Evolutionary conservation across 192 early-diverging fungal species (phyloP).

Genomic region (Umbelopsis sp.): DNA sequence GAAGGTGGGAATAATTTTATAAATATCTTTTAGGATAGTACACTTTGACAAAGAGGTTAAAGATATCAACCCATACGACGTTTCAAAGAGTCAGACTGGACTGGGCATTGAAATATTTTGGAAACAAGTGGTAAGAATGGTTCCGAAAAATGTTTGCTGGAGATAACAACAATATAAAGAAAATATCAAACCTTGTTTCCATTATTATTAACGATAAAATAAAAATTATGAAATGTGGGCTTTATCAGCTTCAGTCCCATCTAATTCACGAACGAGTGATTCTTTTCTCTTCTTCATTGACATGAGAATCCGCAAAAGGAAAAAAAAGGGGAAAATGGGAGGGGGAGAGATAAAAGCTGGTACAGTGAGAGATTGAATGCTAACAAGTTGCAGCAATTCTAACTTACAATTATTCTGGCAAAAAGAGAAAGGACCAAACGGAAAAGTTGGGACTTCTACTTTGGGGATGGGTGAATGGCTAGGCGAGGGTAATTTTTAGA

Average conservation of each 20-base stretch:
- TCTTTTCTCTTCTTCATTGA: background rate
- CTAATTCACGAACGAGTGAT: too few relatives aligned
- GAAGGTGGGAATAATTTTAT: too few relatives aligned
- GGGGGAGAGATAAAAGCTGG: background rate
- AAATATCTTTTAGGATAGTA: too few relatives aligned
- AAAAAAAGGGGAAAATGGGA: background rate
- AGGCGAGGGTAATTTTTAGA: background rate
- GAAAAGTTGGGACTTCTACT: background rate
- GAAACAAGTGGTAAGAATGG: background rate
- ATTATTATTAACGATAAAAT: too few relatives aligned
- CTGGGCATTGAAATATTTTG: background rate
- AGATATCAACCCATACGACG: background rate
- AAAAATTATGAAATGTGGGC: too few relatives aligned
- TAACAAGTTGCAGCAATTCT: background rate
- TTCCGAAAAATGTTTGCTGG: background rate
- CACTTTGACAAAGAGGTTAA: too few relatives aligned
- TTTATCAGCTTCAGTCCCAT: too few relatives aligned
- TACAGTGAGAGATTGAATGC: slow-evolving; percentile 2
- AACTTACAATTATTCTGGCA: background rate
- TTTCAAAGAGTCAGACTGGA: background rate
- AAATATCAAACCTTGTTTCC: too few relatives aligned
- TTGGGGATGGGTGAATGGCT: background rate
- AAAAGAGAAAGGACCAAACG: background rate
- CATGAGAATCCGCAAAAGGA: background rate
- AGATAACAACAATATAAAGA: background rate